Conservation (phyloP, 352 stramenopile genomes). For the Pythium inflatum region DNA sequence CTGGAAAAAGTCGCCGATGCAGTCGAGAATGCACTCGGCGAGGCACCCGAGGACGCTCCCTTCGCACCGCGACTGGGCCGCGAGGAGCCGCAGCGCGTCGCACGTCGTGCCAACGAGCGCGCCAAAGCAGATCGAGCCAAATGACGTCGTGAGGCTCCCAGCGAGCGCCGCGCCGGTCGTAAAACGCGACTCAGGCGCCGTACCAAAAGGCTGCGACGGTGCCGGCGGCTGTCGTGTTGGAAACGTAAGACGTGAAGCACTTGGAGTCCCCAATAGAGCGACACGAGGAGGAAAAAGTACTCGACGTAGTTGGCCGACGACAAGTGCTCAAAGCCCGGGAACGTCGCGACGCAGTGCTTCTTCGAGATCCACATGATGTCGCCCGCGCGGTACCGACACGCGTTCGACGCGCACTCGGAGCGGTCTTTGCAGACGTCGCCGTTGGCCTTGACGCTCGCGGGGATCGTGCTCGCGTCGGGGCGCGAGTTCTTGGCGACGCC, state of each 20-base stretch:
- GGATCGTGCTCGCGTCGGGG: conserved; percentile 22
- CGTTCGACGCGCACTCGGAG: conserved; percentile 45
- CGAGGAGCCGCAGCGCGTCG: conserved; percentile 79
- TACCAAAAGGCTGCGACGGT: conserved; percentile 96
- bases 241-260: conserved; percentile 91
- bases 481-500: conserved; percentile 81
- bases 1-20: conserved; percentile 80
- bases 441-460: neutral
- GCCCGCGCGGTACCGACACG: conserved; percentile 28
- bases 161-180: neutral
- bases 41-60: conserved; percentile 71
- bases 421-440: conserved; percentile 31
- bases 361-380: neutral
- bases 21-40: conserved; percentile 79
- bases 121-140: conserved; percentile 95
- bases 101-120: conserved; percentile 92
- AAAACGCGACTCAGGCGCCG: conserved; percentile 48
- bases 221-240: conserved; percentile 89
- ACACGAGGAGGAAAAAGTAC: conserved; percentile 86
- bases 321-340: conserved; percentile 35
- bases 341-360: conserved; percentile 23
- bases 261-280: conserved; percentile 93
- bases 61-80: conserved; percentile 64
- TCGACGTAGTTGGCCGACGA: conserved; percentile 36
- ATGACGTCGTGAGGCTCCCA: conserved; percentile 87